Conservation (phyloP, 1,284 basidiomycete genomes). For the Cutaneotrichosporon cavernicola region DNA sequence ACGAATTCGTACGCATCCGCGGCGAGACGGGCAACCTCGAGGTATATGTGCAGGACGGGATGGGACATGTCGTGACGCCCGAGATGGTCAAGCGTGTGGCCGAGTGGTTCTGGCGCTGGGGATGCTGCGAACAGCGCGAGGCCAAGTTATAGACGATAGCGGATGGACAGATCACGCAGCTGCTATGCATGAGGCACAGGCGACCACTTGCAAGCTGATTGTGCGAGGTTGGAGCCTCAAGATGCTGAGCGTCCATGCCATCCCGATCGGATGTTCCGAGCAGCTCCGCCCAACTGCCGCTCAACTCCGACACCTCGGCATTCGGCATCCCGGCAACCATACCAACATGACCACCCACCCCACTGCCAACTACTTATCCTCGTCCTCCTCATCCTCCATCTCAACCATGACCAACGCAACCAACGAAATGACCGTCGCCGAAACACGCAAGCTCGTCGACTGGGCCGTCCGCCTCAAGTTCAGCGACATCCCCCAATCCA, state of each 20-base stretch:
- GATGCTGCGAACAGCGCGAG: constrained; percentile 21
- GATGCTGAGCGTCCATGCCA: too few species aligned
- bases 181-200: neutral
- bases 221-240: too few species aligned
- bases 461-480: constrained; percentile 15
- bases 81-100: constrained; percentile 49
- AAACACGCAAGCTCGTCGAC: constrained; percentile 13
- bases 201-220: too few species aligned
- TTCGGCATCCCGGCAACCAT: constrained; percentile 10
- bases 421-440: constrained; percentile 2
- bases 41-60: constrained; percentile 44
- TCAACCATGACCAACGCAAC: neutral
- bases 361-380: neutral
- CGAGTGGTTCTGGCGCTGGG: constrained; percentile 49
- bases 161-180: neutral
- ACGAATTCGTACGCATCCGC: constrained; percentile 40
- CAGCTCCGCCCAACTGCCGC: neutral
- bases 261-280: neutral
- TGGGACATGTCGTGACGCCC: constrained; percentile 48
- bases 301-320: neutral
- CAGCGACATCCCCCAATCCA: constrained; percentile 10
- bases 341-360: neutral
- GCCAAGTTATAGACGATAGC: constrained; percentile 3
- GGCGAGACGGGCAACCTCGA: constrained; percentile 28
- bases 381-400: neutral